A percentile compares a stretch with the other conserved stretches of the same genome.
Evolutionary conservation across 2,329 filamentous ascomycete species (phyloP).

Genomic region (Nemania bipapillata): DNA sequence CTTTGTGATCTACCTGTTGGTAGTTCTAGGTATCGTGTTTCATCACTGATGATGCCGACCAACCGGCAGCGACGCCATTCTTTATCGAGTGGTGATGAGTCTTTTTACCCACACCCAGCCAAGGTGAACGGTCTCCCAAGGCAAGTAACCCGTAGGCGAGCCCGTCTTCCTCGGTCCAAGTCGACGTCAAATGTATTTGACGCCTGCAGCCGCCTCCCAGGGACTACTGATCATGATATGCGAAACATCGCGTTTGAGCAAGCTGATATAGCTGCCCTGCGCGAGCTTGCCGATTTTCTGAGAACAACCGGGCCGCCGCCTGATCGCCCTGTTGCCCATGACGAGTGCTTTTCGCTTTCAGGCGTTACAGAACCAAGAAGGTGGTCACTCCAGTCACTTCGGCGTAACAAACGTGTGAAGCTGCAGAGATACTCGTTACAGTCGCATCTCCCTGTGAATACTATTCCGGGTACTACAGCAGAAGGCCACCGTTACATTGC

Average conservation of each 20-base stretch:
- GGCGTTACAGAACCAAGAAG: conserved; percentile 21
- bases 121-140: conserved; percentile 30
- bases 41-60: conserved; percentile 30
- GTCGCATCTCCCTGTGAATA: conserved; percentile 36
- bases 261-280: conserved; percentile 37
- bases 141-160: conserved; percentile 26
- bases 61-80: conserved; percentile 35
- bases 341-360: conserved; percentile 37
- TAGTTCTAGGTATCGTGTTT: neutral
- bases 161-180: conserved; percentile 44
- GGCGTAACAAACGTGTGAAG: conserved; percentile 39
- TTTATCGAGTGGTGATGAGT: conserved; percentile 37
- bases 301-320: conserved; percentile 42
- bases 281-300: conserved; percentile 42
- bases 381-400: conserved; percentile 43
- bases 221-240: conserved; percentile 22
- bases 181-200: conserved; percentile 48
- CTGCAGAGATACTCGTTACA: conserved; percentile 27
- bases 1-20: neutral
- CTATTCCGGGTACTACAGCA: conserved; percentile 36
- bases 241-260: conserved; percentile 37
- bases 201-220: conserved; percentile 6
- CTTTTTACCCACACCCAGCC: conserved; percentile 32
- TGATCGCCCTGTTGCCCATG: conserved; percentile 27
- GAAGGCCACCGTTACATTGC: conserved; percentile 39